Conservation (phyloP, 1,139 yeast species). For the Blastobotrys apis region DNA sequence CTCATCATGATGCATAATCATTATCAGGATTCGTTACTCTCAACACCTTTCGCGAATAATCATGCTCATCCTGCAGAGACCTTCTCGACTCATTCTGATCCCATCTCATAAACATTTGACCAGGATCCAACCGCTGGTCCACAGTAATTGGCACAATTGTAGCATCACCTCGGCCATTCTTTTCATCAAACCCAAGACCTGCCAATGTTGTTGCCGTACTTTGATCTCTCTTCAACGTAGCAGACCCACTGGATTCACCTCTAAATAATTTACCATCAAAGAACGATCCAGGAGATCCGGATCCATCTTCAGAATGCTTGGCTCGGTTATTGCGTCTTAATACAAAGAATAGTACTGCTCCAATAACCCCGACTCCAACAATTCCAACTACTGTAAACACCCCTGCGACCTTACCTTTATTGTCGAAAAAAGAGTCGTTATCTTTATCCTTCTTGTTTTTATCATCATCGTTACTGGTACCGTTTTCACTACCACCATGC, state of each 20-base stretch:
- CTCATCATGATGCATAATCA: background rate
- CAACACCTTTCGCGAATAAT: constrained; percentile 66
- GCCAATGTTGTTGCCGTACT: constrained; percentile 27
- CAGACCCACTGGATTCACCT: constrained; percentile 10
- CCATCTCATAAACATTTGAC: constrained; percentile 51
- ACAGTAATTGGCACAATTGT: constrained; percentile 44
- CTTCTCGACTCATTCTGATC: constrained; percentile 54
- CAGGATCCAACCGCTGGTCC: constrained; percentile 68
- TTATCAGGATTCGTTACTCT: constrained; percentile 59
- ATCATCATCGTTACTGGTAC: constrained; percentile 28
- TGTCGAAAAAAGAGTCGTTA: constrained; percentile 44
- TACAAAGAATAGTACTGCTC: constrained; percentile 29
- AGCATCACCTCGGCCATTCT: constrained; percentile 14
- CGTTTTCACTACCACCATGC: background rate
- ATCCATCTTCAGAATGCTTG: constrained; percentile 22
- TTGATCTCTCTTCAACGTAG: constrained; percentile 22
- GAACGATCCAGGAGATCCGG: constrained; percentile 6
- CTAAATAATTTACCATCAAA: constrained; percentile 12
- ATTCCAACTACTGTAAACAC: constrained; percentile 67
- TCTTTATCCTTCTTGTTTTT: constrained; percentile 9
- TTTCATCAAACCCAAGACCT: constrained; percentile 28
- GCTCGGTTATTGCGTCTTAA: constrained; percentile 24
- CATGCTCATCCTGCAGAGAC: constrained; percentile 69
- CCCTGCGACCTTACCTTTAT: constrained; percentile 67
- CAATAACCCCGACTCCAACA: constrained; percentile 44